Evolutionary conservation across 2,329 filamentous ascomycete species (phyloP), one percentile per base, ranked within the genome.

Genomic region (Purpureocillium lavendulum): DNA sequence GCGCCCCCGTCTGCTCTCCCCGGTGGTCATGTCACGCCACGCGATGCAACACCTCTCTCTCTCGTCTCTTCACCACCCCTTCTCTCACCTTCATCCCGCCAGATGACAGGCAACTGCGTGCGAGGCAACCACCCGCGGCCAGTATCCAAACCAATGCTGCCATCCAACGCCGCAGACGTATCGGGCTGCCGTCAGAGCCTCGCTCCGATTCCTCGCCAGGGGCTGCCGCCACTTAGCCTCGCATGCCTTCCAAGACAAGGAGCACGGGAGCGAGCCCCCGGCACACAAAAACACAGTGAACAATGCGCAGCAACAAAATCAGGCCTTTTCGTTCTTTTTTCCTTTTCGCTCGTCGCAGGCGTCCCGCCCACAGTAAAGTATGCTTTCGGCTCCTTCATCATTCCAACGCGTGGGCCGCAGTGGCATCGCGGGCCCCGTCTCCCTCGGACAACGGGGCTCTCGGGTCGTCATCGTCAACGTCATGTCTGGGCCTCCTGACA

Each of bases 401-500:
- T 26, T 41, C 33, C 40, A 39, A 36, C 16, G 24, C 42, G 17
- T 29, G 14, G 16, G 14, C 17, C 24, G 30, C 29, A 17, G 24
- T 38, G 24, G 30, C 41, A 7, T 36, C 21, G 14, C 13, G 36
- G 21, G 28, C 26, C 35, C 24, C 21, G 10, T 26, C 21, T 26
- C 28, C 13, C 33, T 14, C 17, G 21, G 36, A 29, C 13, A 12
- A 17, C 24, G 31, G 14, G 13, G 5, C 40, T 24, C 24, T 26
- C 21, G 21, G 21, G 39, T 53, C 51, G 49, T 54, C 46, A 48
- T 58, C 53, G 54, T 56, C 55, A 51, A 47, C 47, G 52, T 60
- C 58, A 45, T 58, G 50, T 53, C 54, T 51, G 53, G 48, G 50
- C 52, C 55, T 50, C 37, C 53, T 54, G 57, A 59, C 56, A 56